These are phyloP conservation scores for Russula griseocarnosa DNA, from an alignment of 768 basidiomycete species.

Conservation along the genomic window DNA sequence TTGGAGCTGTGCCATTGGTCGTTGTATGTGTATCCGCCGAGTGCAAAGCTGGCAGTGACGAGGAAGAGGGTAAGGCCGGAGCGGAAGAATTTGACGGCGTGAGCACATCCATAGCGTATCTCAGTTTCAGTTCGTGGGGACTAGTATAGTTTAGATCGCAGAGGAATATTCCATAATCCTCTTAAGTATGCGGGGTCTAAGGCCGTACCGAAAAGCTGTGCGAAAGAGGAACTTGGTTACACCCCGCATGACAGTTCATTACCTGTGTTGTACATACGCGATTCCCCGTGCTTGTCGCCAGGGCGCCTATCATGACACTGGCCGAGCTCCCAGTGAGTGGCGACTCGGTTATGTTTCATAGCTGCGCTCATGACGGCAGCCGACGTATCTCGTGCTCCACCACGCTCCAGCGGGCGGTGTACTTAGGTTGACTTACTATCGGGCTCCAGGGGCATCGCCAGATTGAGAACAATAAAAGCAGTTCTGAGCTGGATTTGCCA, in stretches of 20 bases:
- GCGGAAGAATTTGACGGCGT: neutral
- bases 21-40: neutral
- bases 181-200: neutral
- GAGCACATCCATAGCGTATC: slow-evolving; percentile 6
- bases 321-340: neutral
- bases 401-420: too few relatives aligned
- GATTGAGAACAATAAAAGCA: neutral
- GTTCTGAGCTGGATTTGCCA: neutral
- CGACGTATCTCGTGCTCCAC: too few relatives aligned
- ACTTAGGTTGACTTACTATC: neutral
- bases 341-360: neutral
- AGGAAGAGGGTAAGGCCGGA: neutral
- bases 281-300: neutral
- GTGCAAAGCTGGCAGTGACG: neutral
- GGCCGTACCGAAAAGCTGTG: neutral
- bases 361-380: too few relatives aligned
- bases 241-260: neutral
- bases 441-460: neutral
- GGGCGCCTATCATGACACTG: neutral
- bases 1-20: neutral
- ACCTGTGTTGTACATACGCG: too few relatives aligned
- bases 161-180: too few relatives aligned
- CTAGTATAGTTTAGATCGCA: neutral
- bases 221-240: neutral
- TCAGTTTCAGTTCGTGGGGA: neutral